Percentiles rank a stretch among this genome's conserved stretches.
Conservation (phyloP, 1,139 yeast genomes). For the Zygoascus sp. region DNA sequence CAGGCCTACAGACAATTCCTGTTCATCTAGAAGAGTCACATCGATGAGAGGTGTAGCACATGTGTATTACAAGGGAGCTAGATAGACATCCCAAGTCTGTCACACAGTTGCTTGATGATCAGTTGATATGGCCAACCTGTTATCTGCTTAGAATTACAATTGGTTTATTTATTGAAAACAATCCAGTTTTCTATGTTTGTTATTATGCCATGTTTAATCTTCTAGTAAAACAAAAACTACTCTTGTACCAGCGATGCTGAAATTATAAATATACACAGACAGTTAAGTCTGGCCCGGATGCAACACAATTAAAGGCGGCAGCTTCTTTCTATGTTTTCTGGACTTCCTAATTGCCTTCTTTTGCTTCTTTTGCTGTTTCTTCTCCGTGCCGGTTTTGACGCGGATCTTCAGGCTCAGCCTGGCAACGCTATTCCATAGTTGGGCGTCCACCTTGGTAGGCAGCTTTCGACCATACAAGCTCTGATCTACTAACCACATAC, state of each 20-base stretch:
- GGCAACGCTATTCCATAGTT: constrained; percentile 39
- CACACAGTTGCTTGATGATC: too few species aligned
- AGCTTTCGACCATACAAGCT: constrained; percentile 90
- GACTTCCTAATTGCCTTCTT: constrained; percentile 4
- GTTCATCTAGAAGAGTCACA: too few species aligned
- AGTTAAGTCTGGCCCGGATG: constrained; percentile 1
- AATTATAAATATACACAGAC: not conserved
- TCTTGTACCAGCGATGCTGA: not conserved
- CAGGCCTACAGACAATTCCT: too few species aligned
- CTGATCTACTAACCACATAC: constrained; percentile 95
- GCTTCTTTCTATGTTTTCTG: not conserved
- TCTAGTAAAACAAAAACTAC: not conserved
- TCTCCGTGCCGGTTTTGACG: constrained; percentile 16
- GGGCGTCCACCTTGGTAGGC: constrained; percentile 50
- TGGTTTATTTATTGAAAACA: too few species aligned
- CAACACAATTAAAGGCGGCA: not conserved
- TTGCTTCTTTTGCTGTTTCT: constrained; percentile 15
- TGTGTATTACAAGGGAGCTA: too few species aligned
- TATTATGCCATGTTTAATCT: too few species aligned
- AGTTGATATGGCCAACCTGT: too few species aligned
- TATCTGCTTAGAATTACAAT: too few species aligned
- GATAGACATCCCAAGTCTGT: too few species aligned
- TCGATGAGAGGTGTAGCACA: too few species aligned
- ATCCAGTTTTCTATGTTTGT: too few species aligned
- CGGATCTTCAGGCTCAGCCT: constrained; percentile 37